Evolutionary conservation across 208 protist genomes (phyloP).

Genomic region (Leptomonas pyrrhocoris): DNA sequence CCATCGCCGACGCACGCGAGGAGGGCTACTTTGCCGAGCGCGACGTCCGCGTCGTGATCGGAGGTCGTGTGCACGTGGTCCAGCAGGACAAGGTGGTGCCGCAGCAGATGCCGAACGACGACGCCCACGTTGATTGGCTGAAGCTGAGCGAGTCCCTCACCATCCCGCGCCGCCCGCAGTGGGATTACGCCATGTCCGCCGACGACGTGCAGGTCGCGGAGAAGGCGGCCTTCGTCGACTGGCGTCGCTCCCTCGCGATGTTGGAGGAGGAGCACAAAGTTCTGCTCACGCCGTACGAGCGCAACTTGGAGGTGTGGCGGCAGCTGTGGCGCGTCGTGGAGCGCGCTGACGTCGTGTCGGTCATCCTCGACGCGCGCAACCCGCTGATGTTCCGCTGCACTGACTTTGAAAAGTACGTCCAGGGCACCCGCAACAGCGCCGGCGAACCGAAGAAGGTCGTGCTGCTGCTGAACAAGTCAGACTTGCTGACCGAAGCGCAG

Average conservation of each 20-base stretch:
- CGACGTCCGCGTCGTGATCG: constrained; percentile 81
- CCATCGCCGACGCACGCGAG: constrained; percentile 87
- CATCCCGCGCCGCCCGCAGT: constrained; percentile 85
- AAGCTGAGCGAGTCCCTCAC: constrained; percentile 77
- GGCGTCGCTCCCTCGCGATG: constrained; percentile 83
- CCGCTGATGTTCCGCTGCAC: constrained; percentile 95
- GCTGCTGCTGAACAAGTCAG: constrained; percentile 98
- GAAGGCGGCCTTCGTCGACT: constrained; percentile 87
- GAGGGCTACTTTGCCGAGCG: constrained; percentile 84
- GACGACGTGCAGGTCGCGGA: constrained; percentile 76
- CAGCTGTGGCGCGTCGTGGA: constrained; percentile 99
- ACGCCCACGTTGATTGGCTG: constrained; percentile 65
- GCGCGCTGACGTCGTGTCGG: constrained; percentile 92
- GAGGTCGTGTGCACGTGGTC: constrained; percentile 79
- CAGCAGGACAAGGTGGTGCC: constrained; percentile 71
- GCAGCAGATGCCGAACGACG: constrained; percentile 24
- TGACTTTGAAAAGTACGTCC: constrained; percentile 89
- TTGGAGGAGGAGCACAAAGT: constrained; percentile 95
- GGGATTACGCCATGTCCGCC: constrained; percentile 75
- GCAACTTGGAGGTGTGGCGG: constrained; percentile 99
- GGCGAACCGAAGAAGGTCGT: constrained; percentile 83
- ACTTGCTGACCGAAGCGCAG: constrained; percentile 96
- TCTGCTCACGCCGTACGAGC: constrained; percentile 98
- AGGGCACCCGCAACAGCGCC: constrained; percentile 53
- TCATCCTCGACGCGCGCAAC: constrained; percentile 97